These are phyloP conservation scores for Paraphoma sp. DNA, from an alignment of 2,329 filamentous ascomycete genomes.

Conservation along the genomic window DNA sequence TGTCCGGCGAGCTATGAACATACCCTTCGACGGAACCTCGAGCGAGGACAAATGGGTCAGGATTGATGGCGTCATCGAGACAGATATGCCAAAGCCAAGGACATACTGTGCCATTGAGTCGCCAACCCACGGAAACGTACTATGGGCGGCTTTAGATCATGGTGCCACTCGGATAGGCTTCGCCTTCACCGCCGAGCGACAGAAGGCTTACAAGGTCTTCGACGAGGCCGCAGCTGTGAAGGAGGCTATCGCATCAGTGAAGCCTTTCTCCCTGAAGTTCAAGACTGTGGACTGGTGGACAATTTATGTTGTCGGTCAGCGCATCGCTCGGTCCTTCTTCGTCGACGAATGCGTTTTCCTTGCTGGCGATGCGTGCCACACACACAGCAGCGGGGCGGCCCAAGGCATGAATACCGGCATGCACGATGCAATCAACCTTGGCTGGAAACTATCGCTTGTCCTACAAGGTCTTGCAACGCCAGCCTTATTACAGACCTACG, in stretches of 20 bases:
- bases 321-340: constrained; percentile 43
- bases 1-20: constrained; percentile 54
- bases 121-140: constrained; percentile 61
- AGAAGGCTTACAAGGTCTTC: constrained; percentile 45
- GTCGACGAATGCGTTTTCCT: constrained; percentile 58
- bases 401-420: constrained; percentile 67
- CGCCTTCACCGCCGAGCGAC: constrained; percentile 54
- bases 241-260: constrained; percentile 49
- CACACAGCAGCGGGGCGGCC: constrained; percentile 62
- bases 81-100: constrained; percentile 57
- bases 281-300: constrained; percentile 54
- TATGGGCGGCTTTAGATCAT: constrained; percentile 62
- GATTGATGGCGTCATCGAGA: constrained; percentile 59
- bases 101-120: constrained; percentile 59
- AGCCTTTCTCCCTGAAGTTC: constrained; percentile 50
- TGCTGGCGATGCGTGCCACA: constrained; percentile 65
- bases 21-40: constrained; percentile 59
- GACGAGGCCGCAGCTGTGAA: constrained; percentile 46
- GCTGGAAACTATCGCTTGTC: constrained; percentile 61
- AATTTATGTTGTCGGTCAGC: constrained; percentile 53
- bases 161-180: constrained; percentile 62
- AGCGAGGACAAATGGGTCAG: constrained; percentile 62
- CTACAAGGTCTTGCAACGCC: constrained; percentile 48
- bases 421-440: constrained; percentile 61
- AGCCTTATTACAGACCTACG: constrained; percentile 56